Base-by-base conservation (phyloP, 176 grass and related monocot species). In the Aegilops speltoides region DNA sequence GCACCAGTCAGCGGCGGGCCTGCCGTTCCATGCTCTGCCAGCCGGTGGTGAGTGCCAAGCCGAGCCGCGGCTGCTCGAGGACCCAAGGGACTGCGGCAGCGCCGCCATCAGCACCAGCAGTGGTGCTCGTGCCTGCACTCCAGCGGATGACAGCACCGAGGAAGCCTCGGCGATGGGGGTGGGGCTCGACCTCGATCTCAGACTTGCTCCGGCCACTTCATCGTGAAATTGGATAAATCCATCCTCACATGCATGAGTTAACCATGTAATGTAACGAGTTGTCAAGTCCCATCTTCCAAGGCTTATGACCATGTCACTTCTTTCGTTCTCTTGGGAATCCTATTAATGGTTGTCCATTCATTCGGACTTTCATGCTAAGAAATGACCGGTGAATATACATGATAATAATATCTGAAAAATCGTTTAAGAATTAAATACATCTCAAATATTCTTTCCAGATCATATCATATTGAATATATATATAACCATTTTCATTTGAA, bases 151-250 rank as follows among this genome's bases (percentile, higher is more conserved):
- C 32, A 68, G 23, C 33, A 64, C 43, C 17, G 83, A 88, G 26
- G 89, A 89, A 43, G 82, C 87, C 5, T 80, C 82, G 12, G 82
- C 86, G 6, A 81, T 86, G 45, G 89, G 85, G 6, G 74, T 84
- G 45, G 89, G 85, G 48, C 68, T 97, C 82, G 77, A 97, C 78
- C 93, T 97, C 71, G 86, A 94, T 64, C 95, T 97, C 76, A 95
- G 93, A 19, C 91, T 97, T 19, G 85, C 91, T 64, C 93, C 91
- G 4, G 91, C 91, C 16, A 84, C 93, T 13, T 93, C 88, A 8
- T 84, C 82, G 11, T 93, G 68, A 91, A 91, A 38, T 50, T 4
- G 57, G 14, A 48, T 15, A 75, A 43, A 3, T 79, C 37, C 36
- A 67, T 38, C 10, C 10, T 37, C 57, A 45, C 37, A 38, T 48